Base-by-base conservation (phyloP, 2,329 filamentous ascomycete genomes). In the Iodosphaeria phyllophila region DNA sequence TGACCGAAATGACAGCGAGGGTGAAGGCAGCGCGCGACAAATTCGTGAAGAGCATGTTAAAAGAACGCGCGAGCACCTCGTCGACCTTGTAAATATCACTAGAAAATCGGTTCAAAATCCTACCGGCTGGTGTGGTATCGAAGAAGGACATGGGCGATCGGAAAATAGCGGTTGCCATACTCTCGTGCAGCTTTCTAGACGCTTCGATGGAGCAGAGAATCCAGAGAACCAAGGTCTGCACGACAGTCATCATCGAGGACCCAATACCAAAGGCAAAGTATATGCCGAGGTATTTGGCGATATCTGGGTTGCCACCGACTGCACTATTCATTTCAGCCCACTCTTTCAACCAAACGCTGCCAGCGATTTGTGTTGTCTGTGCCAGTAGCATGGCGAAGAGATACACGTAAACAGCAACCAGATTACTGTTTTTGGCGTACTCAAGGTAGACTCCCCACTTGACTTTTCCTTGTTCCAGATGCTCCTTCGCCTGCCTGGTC, bases 141-240 rank as follows among this genome's bases (percentile, higher is more conserved):
- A 98, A 98, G 54, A 98, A 98, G 39, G 73, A 89, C 89, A 98
- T 98, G 27, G 89, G 91, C 18, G 83, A 91, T 36, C 89, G 69
- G 63, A 98, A 98, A 39, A 95, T 93, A 11, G 89, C 83, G 40
- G 77, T 89, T 21, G 86, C 86, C 89, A 98, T 95, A 35, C 80
- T 67, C 53, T 95, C 89, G 47, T 98, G 89, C 28, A 98, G 63
- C 54, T 95, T 98, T 33, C 89, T 71, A 12, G 86, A 93, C 25
- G 89, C 89, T 71, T 98, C 89, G 33, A 98, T 98, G 4, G 89
- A 95, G 54, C 91, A 98, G 56, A 98, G 95, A 36, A 98, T 95
- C 89, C 89, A 98, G 15, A 98, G 60, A 34, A 98, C 83, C 37
- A 98, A 56, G 5, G 86, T 95, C 51, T 95, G 89, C 16, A 91